phyloP scores from a whole-genome alignment of 2,329 filamentous ascomycete species.

The Colletotrichum trifolii region DNA sequence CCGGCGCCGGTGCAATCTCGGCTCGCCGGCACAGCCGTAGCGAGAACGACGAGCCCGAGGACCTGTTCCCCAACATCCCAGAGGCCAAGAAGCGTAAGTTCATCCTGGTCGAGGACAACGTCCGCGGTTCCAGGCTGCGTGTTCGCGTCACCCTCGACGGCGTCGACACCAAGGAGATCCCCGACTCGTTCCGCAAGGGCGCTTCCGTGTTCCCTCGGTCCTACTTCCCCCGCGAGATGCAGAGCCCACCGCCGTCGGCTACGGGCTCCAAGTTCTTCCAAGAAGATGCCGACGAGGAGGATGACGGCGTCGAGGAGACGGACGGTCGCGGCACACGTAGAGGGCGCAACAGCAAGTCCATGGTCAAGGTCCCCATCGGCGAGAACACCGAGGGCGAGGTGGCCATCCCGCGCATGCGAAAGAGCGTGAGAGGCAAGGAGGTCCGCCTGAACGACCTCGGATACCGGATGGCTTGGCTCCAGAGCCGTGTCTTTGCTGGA shows the following conservation, averaged over 20 bases:
- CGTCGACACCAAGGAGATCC: conserved; percentile 95
- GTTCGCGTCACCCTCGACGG: conserved; percentile 94
- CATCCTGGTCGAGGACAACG: conserved; percentile 91
- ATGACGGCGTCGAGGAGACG: conserved; percentile 64
- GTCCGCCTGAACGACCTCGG: conserved; percentile 93
- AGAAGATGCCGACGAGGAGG: conserved; percentile 70
- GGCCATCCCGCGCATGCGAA: conserved; percentile 79
- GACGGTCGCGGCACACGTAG: conserved; percentile 56
- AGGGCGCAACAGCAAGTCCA: conserved; percentile 50
- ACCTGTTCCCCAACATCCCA: conserved; percentile 88
- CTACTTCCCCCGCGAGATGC: conserved; percentile 95
- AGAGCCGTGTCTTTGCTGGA: conserved; percentile 90
- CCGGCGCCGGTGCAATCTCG: conserved; percentile 49
- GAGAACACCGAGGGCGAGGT: conserved; percentile 81
- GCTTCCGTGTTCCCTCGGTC: conserved; percentile 92
- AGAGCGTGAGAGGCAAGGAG: conserved; percentile 79
- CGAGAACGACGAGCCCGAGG: conserved; percentile 70
- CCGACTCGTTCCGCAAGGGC: conserved; percentile 90
- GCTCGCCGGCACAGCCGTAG: conserved; percentile 52
- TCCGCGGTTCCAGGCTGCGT: conserved; percentile 82
- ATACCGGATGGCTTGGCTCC: conserved; percentile 96
- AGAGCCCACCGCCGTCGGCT: conserved; percentile 81
- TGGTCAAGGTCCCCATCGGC: conserved; percentile 71
- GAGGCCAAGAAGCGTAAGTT: conserved; percentile 95
- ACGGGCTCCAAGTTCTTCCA: conserved; percentile 81